Base-by-base conservation (phyloP, 2,329 filamentous ascomycete genomes). In the Aspergillus ochraceoroseus region DNA sequence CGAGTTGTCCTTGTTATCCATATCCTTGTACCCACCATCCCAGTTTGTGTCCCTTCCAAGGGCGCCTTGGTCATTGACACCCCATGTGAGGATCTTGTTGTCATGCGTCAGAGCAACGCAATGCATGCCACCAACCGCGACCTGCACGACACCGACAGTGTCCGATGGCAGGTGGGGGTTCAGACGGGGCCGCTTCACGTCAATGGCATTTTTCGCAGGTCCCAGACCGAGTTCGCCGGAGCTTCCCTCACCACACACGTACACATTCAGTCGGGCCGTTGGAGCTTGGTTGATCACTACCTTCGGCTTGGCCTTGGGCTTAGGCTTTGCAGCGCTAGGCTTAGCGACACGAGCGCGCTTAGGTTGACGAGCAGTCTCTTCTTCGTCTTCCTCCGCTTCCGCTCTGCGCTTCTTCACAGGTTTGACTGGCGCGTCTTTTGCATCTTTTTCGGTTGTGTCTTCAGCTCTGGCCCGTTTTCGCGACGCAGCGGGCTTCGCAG, bases 221-320 rank as follows among this genome's bases (percentile, higher is more conserved):
- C 87, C 87, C 12, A 94, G 76, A 25, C 86, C 87, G 30, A 94
- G 81, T 68, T 94, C 87, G 52, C 86, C 86, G n/a, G 80, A 81
- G 46, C 77, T 77, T 25, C 85, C 86, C 62, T 87, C 84, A 37
- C 87, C 87, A 54, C 87, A 90, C 37, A 89, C 83, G 57, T 82
- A 90, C 44, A 92, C 71, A 56, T 89, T 80, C 43, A 92, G 73
- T 18, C 55, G 56, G 25, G 57, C 49, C 11, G 56, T 62, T 5
- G 83, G 83, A 11, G 75, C 70, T 15, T 75, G 61, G 62, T 87
- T 88, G 66, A 85, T 78, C 44, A 74, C 58, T 19, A 58, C 51
- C 52, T 56, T 65, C n/a, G 46, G 47, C 48, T 62, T 66, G 19
- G 49, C 52, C 46, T 56, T 60, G 19, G 51, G 47, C 46, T 62